phyloP scores from a whole-genome alignment of 805 yeast species.

The Kodamaea kaohsiungensis region DNA sequence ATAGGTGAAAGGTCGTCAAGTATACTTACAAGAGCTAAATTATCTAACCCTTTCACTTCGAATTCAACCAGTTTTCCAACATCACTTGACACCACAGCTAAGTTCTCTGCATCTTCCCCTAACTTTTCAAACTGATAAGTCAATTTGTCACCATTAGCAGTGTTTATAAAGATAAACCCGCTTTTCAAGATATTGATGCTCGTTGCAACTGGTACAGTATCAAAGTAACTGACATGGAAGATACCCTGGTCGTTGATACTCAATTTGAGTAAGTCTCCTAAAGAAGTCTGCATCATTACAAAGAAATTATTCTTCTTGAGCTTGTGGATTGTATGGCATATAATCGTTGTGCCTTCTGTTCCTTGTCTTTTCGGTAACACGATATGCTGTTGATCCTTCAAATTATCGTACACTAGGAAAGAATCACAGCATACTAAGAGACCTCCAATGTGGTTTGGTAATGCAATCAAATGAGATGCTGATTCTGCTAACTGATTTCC shows the following conservation, averaged over 20 bases:
- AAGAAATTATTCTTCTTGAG: constrained; percentile 63
- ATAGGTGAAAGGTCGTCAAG: constrained; percentile 56
- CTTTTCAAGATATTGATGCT: constrained; percentile 62
- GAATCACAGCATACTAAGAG: constrained; percentile 63
- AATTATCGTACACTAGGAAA: constrained; percentile 51
- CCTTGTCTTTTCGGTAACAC: constrained; percentile 54
- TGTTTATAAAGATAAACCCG: constrained; percentile 73
- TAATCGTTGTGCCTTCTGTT: constrained; percentile 35
- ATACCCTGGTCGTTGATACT: constrained; percentile 48
- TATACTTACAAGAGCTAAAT: constrained; percentile 59
- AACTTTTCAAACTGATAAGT: constrained; percentile 79
- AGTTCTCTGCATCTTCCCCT: constrained; percentile 57
- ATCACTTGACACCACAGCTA: constrained; percentile 11
- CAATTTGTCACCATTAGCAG: constrained; percentile 60
- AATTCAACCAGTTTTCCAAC: not conserved
- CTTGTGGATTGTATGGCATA: constrained; percentile 63
- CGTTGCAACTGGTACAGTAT: constrained; percentile 63
- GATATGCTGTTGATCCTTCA: constrained; percentile 24
- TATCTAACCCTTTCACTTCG: constrained; percentile 40
- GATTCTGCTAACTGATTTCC: constrained; percentile 22
- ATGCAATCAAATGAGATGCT: constrained; percentile 56
- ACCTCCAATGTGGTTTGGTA: constrained; percentile 77
- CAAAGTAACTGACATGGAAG: constrained; percentile 68
- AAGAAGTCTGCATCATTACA: constrained; percentile 63
- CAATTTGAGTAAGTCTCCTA: constrained; percentile 74